A percentile compares a stretch with the other conserved stretches of the same genome.
Evolutionary conservation across 257 asterid genomes (phyloP).

Genomic region (Euphrasia confusa): DNA sequence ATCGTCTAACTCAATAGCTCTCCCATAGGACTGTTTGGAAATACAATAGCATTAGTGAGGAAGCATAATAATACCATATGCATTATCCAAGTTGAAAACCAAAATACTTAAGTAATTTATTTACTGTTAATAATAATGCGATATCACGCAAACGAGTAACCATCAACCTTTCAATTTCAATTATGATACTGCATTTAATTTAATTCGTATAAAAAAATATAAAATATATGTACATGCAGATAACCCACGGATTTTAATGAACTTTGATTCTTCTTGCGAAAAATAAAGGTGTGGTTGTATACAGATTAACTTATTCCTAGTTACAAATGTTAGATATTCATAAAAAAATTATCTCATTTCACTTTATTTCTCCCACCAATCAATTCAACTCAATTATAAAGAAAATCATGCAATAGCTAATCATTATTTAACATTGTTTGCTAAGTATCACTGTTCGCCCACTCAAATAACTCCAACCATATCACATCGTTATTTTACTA

Average conservation of each 20-base stretch:
- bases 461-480: not conserved
- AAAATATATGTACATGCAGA: slow-evolving; percentile 21
- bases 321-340: no score
- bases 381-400: no score
- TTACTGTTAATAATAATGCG: not conserved
- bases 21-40: slow-evolving; percentile 70
- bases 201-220: not conserved
- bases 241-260: not conserved
- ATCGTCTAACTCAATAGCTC: slow-evolving; percentile 87
- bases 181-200: slow-evolving; percentile 1
- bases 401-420: no score
- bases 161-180: not conserved
- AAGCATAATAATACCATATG: slow-evolving; percentile 10
- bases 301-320: no score
- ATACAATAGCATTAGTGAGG: slow-evolving; percentile 24
- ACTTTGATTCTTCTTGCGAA: not conserved
- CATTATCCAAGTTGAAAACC: slow-evolving; percentile 20
- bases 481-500: no score
- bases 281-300: not conserved
- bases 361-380: no score
- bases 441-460: not conserved
- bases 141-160: not conserved
- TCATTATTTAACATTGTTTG: no score
- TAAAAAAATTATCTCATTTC: no score
- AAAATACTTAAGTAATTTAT: slow-evolving; percentile 1